Evolutionary conservation across 352 stramenopile species (phyloP).

Genomic region (Phytophthora uliginosa): DNA sequence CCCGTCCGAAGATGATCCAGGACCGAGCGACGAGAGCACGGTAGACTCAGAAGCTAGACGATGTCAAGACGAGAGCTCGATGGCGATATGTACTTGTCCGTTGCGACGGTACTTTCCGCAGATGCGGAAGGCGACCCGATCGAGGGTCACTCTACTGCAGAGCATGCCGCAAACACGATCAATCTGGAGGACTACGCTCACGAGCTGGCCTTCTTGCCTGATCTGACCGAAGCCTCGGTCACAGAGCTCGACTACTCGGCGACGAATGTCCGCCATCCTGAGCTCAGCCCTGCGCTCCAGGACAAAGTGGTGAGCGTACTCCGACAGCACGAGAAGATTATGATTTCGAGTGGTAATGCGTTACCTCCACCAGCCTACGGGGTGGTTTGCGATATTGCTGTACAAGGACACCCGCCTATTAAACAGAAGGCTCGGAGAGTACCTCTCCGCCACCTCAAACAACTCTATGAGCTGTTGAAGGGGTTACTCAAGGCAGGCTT

Average conservation of each 20-base stretch:
- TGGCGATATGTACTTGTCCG: no score
- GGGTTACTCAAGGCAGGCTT: background rate
- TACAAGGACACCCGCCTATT: background rate
- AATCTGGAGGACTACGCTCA: background rate
- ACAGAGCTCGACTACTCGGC: background rate
- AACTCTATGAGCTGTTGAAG: background rate
- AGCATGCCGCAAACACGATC: no score
- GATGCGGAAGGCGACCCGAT: no score
- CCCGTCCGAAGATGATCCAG: no score
- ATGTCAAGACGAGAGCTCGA: no score
- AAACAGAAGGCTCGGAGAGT: background rate
- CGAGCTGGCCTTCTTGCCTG: background rate
- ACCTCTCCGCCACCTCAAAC: background rate
- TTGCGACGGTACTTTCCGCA: no score
- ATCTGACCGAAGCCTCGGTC: background rate
- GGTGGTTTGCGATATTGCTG: background rate
- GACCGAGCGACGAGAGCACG: no score
- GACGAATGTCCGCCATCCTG: background rate
- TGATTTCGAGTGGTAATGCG: background rate
- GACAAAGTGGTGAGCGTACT: background rate
- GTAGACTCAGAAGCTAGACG: no score
- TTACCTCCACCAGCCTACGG: background rate
- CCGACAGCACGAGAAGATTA: background rate
- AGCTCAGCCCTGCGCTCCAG: background rate
- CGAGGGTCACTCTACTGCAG: no score